Percentiles rank a stretch among this genome's conserved stretches.
Conservation (phyloP, 352 stramenopile species). For the Pythium rhizo-oryzae region DNA sequence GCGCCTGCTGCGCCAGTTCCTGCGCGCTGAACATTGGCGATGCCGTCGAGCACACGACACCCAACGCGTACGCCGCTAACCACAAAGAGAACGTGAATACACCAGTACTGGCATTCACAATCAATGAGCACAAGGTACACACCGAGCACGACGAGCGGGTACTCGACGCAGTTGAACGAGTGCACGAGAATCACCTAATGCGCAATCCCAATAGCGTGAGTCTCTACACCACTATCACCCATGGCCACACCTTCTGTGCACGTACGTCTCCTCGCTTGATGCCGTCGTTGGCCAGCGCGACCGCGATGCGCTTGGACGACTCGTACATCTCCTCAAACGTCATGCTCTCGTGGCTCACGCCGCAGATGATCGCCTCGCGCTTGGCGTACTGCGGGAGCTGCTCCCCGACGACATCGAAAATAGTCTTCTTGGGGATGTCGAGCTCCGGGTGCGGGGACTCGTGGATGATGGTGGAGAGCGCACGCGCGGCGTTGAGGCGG, state of each 20-base stretch:
- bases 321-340: constrained; percentile 53
- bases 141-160: constrained; percentile 57
- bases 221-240: too few relatives aligned
- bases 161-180: constrained; percentile 76
- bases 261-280: constrained; percentile 53
- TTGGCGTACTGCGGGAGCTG: constrained; percentile 38
- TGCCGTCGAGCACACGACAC: constrained; percentile 56
- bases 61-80: constrained; percentile 49
- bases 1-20: constrained; percentile 54
- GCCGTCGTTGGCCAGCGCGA: constrained; percentile 44
- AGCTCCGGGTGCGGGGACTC: too few relatives aligned
- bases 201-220: too few relatives aligned
- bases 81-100: too few relatives aligned
- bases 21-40: constrained; percentile 56
- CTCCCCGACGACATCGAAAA: constrained; percentile 49
- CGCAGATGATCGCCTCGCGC: constrained; percentile 57
- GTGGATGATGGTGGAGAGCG: too few relatives aligned
- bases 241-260: not conserved
- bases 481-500: too few relatives aligned
- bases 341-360: constrained; percentile 49
- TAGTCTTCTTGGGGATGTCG: constrained; percentile 26
- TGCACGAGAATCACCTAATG: constrained; percentile 56
- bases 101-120: too few relatives aligned
- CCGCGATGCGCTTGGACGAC: constrained; percentile 40
- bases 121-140: not conserved